Percentiles rank a stretch among this genome's conserved stretches.
These are phyloP conservation scores for Debaryomycetaceae sp. DNA, from an alignment of 1,139 yeast genomes.

Conservation along the genomic window DNA sequence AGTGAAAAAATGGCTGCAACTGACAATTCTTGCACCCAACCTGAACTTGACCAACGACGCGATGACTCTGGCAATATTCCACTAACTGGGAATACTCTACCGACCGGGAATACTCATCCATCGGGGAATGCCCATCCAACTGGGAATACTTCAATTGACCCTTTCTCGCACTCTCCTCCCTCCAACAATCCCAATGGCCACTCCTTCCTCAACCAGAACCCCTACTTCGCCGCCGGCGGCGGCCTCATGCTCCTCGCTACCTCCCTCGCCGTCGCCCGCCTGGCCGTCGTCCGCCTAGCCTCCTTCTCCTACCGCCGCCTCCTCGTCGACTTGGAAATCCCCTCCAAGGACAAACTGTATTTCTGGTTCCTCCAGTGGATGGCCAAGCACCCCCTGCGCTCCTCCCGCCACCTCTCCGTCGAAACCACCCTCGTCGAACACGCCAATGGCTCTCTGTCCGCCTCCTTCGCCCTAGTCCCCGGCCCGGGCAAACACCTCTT, in stretches of 20 bases:
- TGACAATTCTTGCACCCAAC: background rate
- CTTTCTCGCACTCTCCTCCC: background rate
- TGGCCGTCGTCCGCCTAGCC: constrained; percentile 54
- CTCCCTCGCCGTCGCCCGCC: constrained; percentile 67
- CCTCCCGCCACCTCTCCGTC: constrained; percentile 79
- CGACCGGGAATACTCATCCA: background rate
- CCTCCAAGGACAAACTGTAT: constrained; percentile 88
- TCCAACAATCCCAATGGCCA: constrained; percentile 6
- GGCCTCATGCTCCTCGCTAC: constrained; percentile 94
- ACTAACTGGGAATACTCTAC: constrained; percentile 1
- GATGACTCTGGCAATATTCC: background rate
- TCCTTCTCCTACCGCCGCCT: constrained; percentile 68
- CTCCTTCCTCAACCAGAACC: too few species aligned
- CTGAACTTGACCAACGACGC: background rate
- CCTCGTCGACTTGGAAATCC: constrained; percentile 86
- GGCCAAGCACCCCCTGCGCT: constrained; percentile 66
- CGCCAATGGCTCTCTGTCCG: constrained; percentile 83
- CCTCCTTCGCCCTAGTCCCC: constrained; percentile 88
- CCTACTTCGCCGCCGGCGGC: constrained; percentile 95
- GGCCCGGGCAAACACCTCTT: constrained; percentile 95
- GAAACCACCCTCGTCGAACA: constrained; percentile 84
- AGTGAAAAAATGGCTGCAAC: too few species aligned
- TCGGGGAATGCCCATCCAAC: background rate
- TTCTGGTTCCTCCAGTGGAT: constrained; percentile 96
- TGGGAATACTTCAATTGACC: background rate